Evolutionary conservation across 1,284 basidiomycete genomes (phyloP).

Genomic region (Ceratobasidium sp.): DNA sequence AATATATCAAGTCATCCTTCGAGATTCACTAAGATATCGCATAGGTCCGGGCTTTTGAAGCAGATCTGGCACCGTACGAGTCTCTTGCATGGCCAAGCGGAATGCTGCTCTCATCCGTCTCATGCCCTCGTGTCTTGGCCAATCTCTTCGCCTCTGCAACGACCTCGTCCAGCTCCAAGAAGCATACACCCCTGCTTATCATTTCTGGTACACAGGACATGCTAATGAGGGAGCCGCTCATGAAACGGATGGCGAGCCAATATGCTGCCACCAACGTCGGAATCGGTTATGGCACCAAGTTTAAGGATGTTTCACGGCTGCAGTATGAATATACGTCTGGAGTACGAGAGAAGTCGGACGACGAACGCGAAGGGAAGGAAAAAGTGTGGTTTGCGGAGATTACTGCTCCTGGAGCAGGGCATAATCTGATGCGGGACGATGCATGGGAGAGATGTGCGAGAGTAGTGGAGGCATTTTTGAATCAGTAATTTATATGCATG

Average conservation of each 20-base stretch:
- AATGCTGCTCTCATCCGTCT: conserved; percentile 37
- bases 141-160: conserved; percentile 9
- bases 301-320: conserved; percentile 11
- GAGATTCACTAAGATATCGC: not conserved
- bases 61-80: conserved; percentile 33
- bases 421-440: conserved; percentile 43
- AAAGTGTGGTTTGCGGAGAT: conserved; percentile 41
- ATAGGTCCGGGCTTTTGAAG: conserved; percentile 34
- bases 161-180: not conserved
- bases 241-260: conserved; percentile 22
- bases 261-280: conserved; percentile 38
- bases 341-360: not conserved
- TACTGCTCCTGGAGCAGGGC: conserved; percentile 28
- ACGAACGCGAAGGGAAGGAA: not conserved
- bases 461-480: conserved; percentile 25
- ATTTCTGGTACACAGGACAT: conserved; percentile 29
- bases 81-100: conserved; percentile 42
- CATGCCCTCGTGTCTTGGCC: conserved; percentile 2
- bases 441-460: conserved; percentile 38
- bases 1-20: not conserved
- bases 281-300: not conserved
- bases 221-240: conserved; percentile 32
- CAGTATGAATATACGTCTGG: conserved; percentile 17
- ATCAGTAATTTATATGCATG: not conserved
- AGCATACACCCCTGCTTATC: not conserved